These are phyloP conservation scores for Hypoxylon lienhwacheense DNA, from an alignment of 495 filamentous ascomycete species.

Conservation along the genomic window DNA sequence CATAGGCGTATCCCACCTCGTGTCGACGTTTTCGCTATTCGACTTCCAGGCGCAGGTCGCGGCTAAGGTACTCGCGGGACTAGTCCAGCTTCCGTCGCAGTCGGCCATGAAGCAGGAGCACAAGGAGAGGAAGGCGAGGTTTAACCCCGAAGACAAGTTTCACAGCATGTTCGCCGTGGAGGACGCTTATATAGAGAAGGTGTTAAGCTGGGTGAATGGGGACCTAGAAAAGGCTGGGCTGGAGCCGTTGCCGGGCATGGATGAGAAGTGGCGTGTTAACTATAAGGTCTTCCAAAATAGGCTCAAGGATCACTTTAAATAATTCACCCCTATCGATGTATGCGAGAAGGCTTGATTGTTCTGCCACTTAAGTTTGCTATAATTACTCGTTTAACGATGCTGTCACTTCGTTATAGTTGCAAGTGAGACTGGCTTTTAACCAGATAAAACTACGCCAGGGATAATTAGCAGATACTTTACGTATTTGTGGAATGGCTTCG, in stretches of 20 bases:
- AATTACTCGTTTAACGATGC: too few species aligned
- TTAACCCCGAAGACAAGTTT: constrained; percentile 34
- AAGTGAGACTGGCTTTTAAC: too few species aligned
- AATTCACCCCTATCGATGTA: too few species aligned
- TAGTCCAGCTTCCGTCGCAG: constrained; percentile 51
- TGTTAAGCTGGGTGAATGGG: constrained; percentile 34
- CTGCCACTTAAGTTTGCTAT: too few species aligned
- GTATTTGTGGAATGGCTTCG: too few species aligned
- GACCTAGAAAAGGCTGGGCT: constrained; percentile 25
- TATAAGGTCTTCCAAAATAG: constrained; percentile 26
- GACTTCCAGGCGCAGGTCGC: constrained; percentile 66
- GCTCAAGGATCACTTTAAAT: too few species aligned
- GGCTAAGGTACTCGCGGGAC: constrained; percentile 58
- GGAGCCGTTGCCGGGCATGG: constrained; percentile 30
- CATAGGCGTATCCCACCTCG: constrained; percentile 62
- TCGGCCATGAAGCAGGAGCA: constrained; percentile 59
- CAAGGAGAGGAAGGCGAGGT: constrained; percentile 35
- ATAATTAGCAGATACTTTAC: too few species aligned
- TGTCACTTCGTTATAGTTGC: too few species aligned
- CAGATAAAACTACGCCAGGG: too few species aligned
- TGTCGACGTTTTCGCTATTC: constrained; percentile 64
- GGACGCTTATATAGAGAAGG: constrained; percentile 29
- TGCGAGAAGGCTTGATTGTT: not conserved
- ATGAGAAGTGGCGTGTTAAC: constrained; percentile 26
- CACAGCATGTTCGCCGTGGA: constrained; percentile 31